phyloP scores from a whole-genome alignment of 1,284 basidiomycete species.

The Ustilago sp. region DNA sequence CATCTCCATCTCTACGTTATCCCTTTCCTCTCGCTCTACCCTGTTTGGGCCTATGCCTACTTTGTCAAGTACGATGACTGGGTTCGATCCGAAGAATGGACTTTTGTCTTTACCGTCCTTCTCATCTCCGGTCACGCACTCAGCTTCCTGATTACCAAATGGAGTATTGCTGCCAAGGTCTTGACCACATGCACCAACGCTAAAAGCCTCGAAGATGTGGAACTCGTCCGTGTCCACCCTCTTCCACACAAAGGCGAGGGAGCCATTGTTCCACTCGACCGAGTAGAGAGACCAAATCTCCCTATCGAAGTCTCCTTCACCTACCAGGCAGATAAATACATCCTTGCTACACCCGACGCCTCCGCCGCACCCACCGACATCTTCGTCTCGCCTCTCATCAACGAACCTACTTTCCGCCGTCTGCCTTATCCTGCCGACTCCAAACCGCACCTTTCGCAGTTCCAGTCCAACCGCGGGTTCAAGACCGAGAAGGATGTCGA shows the following conservation, averaged over 20 bases:
- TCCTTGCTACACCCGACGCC: constrained; percentile 74
- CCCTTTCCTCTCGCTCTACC: constrained; percentile 87
- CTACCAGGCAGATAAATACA: constrained; percentile 96
- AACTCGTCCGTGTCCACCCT: constrained; percentile 86
- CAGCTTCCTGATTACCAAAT: constrained; percentile 89
- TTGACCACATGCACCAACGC: constrained; percentile 76
- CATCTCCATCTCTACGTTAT: constrained; percentile 83
- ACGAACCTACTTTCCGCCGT: constrained; percentile 79
- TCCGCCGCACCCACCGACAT: constrained; percentile 60
- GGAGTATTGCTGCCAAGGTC: constrained; percentile 85
- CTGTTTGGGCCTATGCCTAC: constrained; percentile 88
- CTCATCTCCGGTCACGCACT: constrained; percentile 89
- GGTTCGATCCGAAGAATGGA: constrained; percentile 72
- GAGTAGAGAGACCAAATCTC: constrained; percentile 67
- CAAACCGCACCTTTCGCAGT: constrained; percentile 79
- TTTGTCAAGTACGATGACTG: constrained; percentile 88
- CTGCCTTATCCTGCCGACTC: constrained; percentile 89
- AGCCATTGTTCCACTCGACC: constrained; percentile 84
- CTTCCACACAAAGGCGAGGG: constrained; percentile 87
- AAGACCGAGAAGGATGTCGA: constrained; percentile 61
- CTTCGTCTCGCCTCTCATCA: constrained; percentile 60
- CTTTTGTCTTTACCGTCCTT: constrained; percentile 88
- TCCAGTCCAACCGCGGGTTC: constrained; percentile 75
- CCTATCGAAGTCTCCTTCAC: constrained; percentile 82
- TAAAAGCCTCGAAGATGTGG: constrained; percentile 76